Conservation (phyloP, 208 protist species). For the Histomonas meleagridis region DNA sequence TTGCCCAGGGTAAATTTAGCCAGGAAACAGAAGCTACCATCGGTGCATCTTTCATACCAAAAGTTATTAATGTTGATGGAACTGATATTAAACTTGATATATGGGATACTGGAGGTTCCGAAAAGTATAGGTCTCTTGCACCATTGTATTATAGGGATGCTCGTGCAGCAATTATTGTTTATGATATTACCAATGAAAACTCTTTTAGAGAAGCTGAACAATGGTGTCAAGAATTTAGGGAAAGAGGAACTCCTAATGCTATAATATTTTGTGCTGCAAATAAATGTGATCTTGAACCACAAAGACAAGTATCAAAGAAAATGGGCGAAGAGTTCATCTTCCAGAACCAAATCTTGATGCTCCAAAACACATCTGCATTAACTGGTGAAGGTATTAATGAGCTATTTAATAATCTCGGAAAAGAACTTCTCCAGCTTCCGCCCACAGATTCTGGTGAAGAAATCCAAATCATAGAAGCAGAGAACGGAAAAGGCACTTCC, state of each 20-base stretch:
- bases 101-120: conserved; percentile 18
- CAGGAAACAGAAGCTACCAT: background rate
- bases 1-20: background rate
- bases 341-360: background rate
- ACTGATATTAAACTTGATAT: background rate
- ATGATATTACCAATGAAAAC: conserved; percentile 87
- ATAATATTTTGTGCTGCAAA: conserved; percentile 59
- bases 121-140: background rate
- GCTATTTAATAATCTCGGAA: background rate
- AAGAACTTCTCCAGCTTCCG: too few species aligned
- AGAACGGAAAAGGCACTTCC: too few species aligned
- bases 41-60: background rate
- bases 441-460: too few species aligned
- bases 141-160: conserved; percentile 33
- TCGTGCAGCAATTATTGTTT: conserved; percentile 79
- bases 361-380: background rate
- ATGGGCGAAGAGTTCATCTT: background rate
- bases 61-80: background rate
- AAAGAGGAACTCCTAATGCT: conserved; percentile 71
- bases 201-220: conserved; percentile 86
- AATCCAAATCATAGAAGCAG: too few species aligned
- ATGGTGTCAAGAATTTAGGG: conserved; percentile 89
- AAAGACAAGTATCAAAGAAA: background rate
- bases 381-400: background rate
- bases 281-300: background rate